Evolutionary conservation across 2,329 filamentous ascomycete species (phyloP), one percentile per base, ranked within the genome.

Genomic region (Cladosporium sphaerospermum): DNA sequence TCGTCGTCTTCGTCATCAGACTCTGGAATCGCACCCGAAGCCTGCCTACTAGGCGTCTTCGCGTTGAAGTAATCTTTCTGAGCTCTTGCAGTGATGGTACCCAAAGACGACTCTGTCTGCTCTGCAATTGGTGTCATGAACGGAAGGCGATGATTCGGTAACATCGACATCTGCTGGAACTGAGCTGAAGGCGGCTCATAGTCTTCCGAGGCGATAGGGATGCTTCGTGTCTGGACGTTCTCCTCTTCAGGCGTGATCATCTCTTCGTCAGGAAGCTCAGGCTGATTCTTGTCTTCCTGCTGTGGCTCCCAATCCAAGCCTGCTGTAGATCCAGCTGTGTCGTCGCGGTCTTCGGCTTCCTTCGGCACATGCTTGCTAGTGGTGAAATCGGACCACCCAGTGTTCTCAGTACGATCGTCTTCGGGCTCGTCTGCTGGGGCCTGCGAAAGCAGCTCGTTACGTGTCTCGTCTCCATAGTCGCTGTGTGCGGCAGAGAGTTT

Each of bases 41-140:
- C 71, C 18, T 71, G 79, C 62, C 84, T 85, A 61, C 83, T 89
- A 13, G 90, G 90, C 4, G 89, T 95, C 71, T 93, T 95, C 45
- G 82, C 78, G 50, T 78, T 78, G 63, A 83, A 75, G 68, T 79
- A 79, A 59, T 79, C 78, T 68, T 80, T 79, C 61, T 75, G 75
- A 52, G 76, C 66, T 59, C 77, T 71, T 49, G 81, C 78, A 28
- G 80, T 83, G 4, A 81, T 79, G 40, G 85, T 72, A 34, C 85
- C 85, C 4, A 97, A 73, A 0, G 91, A 96, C 9, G 85, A 87
- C 70, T 99, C 93, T 0, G 93, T 99, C 62, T 89, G 85, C 70
- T 99, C 93, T 1, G 93, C 92, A 60, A 99, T 99, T 1, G 93
- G 93, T 0, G 93, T 99, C 93, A 99, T 97, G 69, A 97, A 99